Evolutionary conservation across 75 land plant species (phyloP), one percentile per base, ranked within the genome.

Genomic region (Larix kaempferi): DNA sequence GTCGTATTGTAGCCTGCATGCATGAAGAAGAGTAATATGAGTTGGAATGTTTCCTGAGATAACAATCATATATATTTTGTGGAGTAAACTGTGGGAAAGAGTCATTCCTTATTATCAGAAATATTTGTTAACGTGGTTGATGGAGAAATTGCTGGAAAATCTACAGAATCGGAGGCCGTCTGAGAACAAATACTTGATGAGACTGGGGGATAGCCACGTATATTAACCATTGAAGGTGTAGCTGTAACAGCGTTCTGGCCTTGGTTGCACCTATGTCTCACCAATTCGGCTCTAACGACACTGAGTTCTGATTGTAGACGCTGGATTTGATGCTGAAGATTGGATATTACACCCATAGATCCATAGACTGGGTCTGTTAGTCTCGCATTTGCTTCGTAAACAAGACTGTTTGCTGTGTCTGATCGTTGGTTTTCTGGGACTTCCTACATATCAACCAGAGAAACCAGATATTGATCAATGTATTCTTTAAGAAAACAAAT

Each of bases 351-450:
- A 22, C 83, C 83, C 82, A 66, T 67, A 29, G 76, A 82, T 5
- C 83, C 83, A 35, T 82, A 79, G 16, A 82, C 82, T 11, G 83
- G 83, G 44, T 82, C 83, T 55, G 81, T 25, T 25, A 82, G 37
- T 44, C 83, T 44, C 7, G 83, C 76, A 49, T 82, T 78, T 71
- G 83, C 83, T 64, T 82, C 83, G 21, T 82, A 82, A 57, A 82
- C 75, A 29, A 82, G 83, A 23, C 83, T 82, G 23, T 82, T 82
- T 57, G 82, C 83, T 55, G 61, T 65, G 49, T 82, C 82, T 39
- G 83, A 49, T 26, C 83, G 29, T 56, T 82, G 83, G 27, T 15
- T 60, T 44, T 79, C 83, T 52, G 82, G 82, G 58, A 82, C 83
- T 25, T 82, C 83, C 83, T 82, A 82, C 55, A 59, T 21, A 39